Evolutionary conservation across 805 yeast genomes (phyloP), one percentile per base, ranked within the genome.

Genomic region (Zygosaccharomyces rouxii): DNA sequence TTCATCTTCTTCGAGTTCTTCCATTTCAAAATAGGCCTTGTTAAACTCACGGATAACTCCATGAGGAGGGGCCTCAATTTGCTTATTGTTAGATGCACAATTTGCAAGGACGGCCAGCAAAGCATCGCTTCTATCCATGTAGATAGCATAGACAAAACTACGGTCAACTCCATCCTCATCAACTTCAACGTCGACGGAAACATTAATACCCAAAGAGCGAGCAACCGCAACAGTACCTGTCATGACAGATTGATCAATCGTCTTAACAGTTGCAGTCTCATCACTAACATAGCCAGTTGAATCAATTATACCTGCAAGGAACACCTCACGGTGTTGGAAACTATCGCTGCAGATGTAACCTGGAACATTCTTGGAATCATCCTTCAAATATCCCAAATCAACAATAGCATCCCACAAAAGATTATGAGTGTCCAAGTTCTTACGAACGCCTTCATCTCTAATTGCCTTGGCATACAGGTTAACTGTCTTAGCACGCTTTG

Each of bases 171-270:
- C 47, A 6, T 45, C 23, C 11, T 52, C 42, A 33, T 33, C 51
- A 22, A 35, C 57, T 30, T 58, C 59, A 26, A 54, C 19, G 13
- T 33, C 46, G 7, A 35, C 55, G 29, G 52, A 35, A 30, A 50
- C 69, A 7, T 42, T 47, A 45, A 74, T 58, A 64, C 78, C 78
- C n/a, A 73, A 57, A 26, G 77, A 74, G 55, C 76, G 74, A 23
- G 73, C 73, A 38, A 72, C 42, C 38, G 54, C 56, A 23, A 63
- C 60, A 47, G 66, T 46, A 45, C 71, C 72, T 16, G 62, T 61
- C 45, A 62, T 35, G 48, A 69, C 63, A 38, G 50, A 50, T 10
- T 55, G 21, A 52, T 51, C 51, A 42, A 35, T 37, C 9, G 71
- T 68, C 19, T 53, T 46, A 25, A 70, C 51, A 23, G 65, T 51